These are phyloP conservation scores for Logfia minima DNA, from an alignment of 129 eudicot species.

Conservation along the genomic window DNA sequence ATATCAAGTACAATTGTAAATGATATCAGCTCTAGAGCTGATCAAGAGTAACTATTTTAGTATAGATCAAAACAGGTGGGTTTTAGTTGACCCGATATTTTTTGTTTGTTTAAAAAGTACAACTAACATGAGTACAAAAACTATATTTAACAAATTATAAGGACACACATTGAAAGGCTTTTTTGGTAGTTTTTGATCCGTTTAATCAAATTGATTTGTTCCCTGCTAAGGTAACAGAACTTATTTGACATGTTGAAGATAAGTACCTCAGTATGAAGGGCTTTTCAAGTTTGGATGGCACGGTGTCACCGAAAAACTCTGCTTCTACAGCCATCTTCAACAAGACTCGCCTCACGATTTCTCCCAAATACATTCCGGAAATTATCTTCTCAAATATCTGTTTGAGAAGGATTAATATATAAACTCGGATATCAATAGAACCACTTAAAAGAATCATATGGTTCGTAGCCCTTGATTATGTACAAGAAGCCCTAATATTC, in stretches of 20 bases:
- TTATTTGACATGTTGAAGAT: neutral
- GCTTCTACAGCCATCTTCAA: slow-evolving; percentile 75
- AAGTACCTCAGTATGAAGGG: slow-evolving; percentile 72
- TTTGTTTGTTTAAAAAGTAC: no score
- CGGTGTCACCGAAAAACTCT: slow-evolving; percentile 63
- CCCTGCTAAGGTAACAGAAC: neutral
- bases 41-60: neutral
- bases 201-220: no score
- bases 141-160: neutral
- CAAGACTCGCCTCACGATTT: slow-evolving; percentile 74
- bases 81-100: no score
- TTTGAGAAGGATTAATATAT: neutral
- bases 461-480: no score
- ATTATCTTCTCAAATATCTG: slow-evolving; percentile 79
- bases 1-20: neutral
- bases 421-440: neutral
- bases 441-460: neutral
- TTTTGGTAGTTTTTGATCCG: neutral
- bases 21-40: neutral
- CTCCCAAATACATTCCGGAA: slow-evolving; percentile 92
- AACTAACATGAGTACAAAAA: no score
- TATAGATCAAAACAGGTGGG: no score
- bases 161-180: neutral
- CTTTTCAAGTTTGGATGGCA: slow-evolving; percentile 68
- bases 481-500: no score